phyloP scores from a whole-genome alignment of 345 rosid species.

The Mangifera indica region DNA sequence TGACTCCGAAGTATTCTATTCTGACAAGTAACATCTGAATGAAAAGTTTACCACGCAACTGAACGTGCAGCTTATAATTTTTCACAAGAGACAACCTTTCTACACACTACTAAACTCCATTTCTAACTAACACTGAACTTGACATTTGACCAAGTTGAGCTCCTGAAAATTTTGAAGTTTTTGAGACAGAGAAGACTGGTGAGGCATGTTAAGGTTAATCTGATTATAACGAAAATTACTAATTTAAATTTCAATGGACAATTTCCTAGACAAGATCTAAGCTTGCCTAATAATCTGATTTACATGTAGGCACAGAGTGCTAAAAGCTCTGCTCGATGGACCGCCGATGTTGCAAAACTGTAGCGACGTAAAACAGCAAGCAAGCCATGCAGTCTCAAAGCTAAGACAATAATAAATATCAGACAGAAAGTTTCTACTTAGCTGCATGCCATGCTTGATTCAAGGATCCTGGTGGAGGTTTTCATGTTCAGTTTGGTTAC shows the following conservation, averaged over 20 bases:
- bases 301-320: neutral
- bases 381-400: neutral
- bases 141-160: too few species aligned
- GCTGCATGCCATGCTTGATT: neutral
- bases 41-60: too few species aligned
- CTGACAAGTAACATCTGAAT: too few species aligned
- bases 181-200: too few species aligned
- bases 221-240: neutral
- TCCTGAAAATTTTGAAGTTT: too few species aligned
- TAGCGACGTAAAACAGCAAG: neutral
- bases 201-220: too few species aligned
- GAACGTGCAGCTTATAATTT: too few species aligned
- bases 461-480: neutral
- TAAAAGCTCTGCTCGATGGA: neutral
- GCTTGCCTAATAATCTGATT: neutral
- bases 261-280: neutral
- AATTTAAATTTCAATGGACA: neutral
- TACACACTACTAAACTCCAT: too few species aligned
- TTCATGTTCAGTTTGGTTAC: constrained; percentile 14
- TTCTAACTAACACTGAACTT: too few species aligned
- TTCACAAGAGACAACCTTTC: too few species aligned
- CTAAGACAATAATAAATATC: neutral
- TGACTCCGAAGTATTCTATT: too few species aligned
- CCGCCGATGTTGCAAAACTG: neutral
- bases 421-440: neutral